Evolutionary conservation across 495 filamentous ascomycete genomes (phyloP).

Genomic region (Oidiodendron maius): DNA sequence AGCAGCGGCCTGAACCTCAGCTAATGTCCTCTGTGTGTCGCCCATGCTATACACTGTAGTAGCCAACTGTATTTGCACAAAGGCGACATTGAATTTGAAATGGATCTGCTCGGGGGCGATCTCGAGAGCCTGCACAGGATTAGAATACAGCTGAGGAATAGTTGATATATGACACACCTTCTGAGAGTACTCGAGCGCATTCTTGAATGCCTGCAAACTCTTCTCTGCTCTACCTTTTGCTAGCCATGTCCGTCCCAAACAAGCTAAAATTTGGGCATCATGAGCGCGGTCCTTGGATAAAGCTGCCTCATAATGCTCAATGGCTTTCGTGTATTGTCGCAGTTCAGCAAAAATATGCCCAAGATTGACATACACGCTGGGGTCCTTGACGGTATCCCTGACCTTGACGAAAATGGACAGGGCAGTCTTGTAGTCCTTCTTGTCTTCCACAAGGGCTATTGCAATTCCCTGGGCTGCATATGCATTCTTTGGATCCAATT

Average conservation of each 20-base stretch:
- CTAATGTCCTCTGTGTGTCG: slow-evolving; percentile 68
- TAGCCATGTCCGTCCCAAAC: slow-evolving; percentile 91
- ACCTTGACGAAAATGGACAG: slow-evolving; percentile 84
- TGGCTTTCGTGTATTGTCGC: slow-evolving; percentile 79
- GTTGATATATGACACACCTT: slow-evolving; percentile 38
- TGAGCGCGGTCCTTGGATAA: slow-evolving; percentile 72
- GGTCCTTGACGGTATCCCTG: slow-evolving; percentile 79
- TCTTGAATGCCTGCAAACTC: slow-evolving; percentile 73
- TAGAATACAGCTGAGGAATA: slow-evolving; percentile 18
- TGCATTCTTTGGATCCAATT: slow-evolving; percentile 86
- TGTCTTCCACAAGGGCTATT: slow-evolving; percentile 89
- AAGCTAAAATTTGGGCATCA: slow-evolving; percentile 79
- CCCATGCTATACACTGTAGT: slow-evolving; percentile 67
- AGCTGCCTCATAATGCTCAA: slow-evolving; percentile 92
- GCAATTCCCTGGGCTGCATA: slow-evolving; percentile 94
- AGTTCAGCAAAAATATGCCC: slow-evolving; percentile 89
- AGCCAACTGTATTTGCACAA: slow-evolving; percentile 91
- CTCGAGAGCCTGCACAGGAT: slow-evolving; percentile 53
- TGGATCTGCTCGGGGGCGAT: slow-evolving; percentile 78
- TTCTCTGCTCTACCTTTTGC: slow-evolving; percentile 78
- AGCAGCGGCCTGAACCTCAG: slow-evolving; percentile 55
- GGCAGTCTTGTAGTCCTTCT: slow-evolving; percentile 73
- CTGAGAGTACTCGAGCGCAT: slow-evolving; percentile 78
- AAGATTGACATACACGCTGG: slow-evolving; percentile 82
- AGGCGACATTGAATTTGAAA: slow-evolving; percentile 96